Percentiles rank a stretch among this genome's conserved stretches.
phyloP scores from a whole-genome alignment of 148 eudicot genomes.

The Bassia scoparia region DNA sequence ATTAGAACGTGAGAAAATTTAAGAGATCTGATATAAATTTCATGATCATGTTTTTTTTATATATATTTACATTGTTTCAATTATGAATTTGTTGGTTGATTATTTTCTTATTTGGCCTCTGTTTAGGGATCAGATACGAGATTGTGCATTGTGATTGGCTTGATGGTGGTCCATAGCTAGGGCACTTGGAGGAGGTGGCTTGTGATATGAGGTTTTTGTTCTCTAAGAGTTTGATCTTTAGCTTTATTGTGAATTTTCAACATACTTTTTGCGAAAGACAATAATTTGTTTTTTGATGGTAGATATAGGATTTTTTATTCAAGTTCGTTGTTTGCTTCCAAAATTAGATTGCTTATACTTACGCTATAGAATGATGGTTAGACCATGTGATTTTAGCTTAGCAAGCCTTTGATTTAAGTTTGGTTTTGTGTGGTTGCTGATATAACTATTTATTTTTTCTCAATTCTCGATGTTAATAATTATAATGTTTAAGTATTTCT shows the following conservation, averaged over 20 bases:
- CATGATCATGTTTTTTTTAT: slow-evolving; percentile 20
- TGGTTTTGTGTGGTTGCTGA: neutral
- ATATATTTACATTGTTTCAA: neutral
- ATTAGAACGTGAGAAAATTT: too few relatives aligned
- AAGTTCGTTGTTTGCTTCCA: slow-evolving; percentile 49
- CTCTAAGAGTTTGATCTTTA: neutral
- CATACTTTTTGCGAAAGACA: neutral
- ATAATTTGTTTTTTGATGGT: slow-evolving; percentile 9
- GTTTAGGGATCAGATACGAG: slow-evolving; percentile 79
- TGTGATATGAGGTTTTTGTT: slow-evolving; percentile 68
- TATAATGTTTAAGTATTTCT: neutral
- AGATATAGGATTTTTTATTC: slow-evolving; percentile 74
- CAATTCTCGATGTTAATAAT: neutral
- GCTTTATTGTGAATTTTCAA: neutral
- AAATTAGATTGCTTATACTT: slow-evolving; percentile 57
- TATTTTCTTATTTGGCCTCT: slow-evolving; percentile 36
- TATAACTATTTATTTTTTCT: too few relatives aligned
- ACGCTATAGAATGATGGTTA: slow-evolving; percentile 93
- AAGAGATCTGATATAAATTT: too few relatives aligned
- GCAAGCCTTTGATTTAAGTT: neutral
- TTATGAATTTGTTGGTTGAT: neutral
- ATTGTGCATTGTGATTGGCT: slow-evolving; percentile 70
- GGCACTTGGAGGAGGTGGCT: slow-evolving; percentile 93
- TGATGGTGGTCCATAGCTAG: slow-evolving; percentile 64
- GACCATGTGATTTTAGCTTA: neutral